Conservation (phyloP, 176 grass and related monocot species). For the Tillandsia fasciculata region DNA sequence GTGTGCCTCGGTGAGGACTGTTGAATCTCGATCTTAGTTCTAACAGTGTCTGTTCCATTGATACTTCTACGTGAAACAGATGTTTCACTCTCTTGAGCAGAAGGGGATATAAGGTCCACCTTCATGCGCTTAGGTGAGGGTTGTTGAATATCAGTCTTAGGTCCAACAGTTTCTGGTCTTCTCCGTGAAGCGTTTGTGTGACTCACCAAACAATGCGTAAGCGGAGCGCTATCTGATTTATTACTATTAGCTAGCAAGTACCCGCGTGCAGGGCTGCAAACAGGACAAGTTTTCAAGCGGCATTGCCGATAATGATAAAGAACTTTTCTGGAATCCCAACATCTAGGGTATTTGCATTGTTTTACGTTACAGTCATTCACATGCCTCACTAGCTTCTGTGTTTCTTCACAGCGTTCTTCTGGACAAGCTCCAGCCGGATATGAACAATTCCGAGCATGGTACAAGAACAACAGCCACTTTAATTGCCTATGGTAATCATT, state of each 20-base stretch:
- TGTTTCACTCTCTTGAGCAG: slow-evolving; percentile 42
- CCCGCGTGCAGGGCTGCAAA: slow-evolving; percentile 58
- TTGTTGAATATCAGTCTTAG: slow-evolving; percentile 53
- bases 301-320: slow-evolving; percentile 67
- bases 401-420: slow-evolving; percentile 52
- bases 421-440: slow-evolving; percentile 62
- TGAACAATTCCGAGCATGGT: slow-evolving; percentile 77
- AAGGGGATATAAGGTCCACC: slow-evolving; percentile 24
- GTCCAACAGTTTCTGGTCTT: slow-evolving; percentile 46
- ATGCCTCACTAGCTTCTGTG: slow-evolving; percentile 77
- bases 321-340: slow-evolving; percentile 45
- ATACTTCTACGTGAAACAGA: slow-evolving; percentile 28
- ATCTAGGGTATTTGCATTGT: slow-evolving; percentile 48
- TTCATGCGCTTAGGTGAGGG: slow-evolving; percentile 60
- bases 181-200: slow-evolving; percentile 25
- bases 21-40: slow-evolving; percentile 60
- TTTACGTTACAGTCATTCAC: slow-evolving; percentile 54
- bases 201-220: no score
- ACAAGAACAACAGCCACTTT: slow-evolving; percentile 63
- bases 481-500: slow-evolving; percentile 52
- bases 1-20: slow-evolving; percentile 50
- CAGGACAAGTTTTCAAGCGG: slow-evolving; percentile 50
- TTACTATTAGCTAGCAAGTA: slow-evolving; percentile 38
- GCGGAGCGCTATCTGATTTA: slow-evolving; percentile 15
- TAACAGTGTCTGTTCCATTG: slow-evolving; percentile 26